Base-by-base conservation (phyloP, 805 yeast species). In the Myxozyma monticola region DNA sequence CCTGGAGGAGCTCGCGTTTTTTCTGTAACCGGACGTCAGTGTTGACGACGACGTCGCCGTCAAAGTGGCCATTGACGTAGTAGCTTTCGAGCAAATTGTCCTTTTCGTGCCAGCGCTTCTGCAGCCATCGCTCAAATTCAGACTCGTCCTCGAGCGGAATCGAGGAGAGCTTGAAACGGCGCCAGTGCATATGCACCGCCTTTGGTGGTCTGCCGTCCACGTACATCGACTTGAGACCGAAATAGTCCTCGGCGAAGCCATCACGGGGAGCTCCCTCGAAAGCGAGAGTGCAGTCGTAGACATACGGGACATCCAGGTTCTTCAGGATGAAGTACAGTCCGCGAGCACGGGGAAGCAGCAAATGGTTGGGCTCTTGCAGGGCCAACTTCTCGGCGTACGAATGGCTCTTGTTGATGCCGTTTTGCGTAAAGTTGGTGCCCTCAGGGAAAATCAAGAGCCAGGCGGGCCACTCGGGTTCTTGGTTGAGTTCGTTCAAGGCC, bases 401-500 rank as follows among this genome's bases (percentile, higher is more conserved):
- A 15, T 71, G 73, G 7, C 90, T 80, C 50, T 78, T 77, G 2
- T 61, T 69, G 41, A 79, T 74, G 1, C 96, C 88, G 52, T 79
- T 76, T 4, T 73, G 74, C 33, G 93, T 82, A 47, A 85, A 70
- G 51, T 88, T 93, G 0, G 99, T 93, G 4, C 99, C 99, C 67
- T 93, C 99, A 1, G 99, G 99, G 69, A 85, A 93, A 24, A 93
- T 67, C 20, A 90, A 69, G 39, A 93, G 66, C 75, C 84, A 81
- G 56, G 83, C 82, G 2, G 85, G 53, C 79, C 80, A 76, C 5
- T 63, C 53, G 25, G 59, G 45, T 58, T 74, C 68, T 18, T 68
- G 62, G 63, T 81, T 84, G n/a, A 84, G 72, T 37, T 72, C 73
- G 14, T 71, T 68, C 48, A 89, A 71, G 42, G 75, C 77, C 42